Percentiles rank a stretch among this genome's conserved stretches.
Conservation (phyloP, 495 filamentous ascomycete species). For the Daldinia loculata region DNA sequence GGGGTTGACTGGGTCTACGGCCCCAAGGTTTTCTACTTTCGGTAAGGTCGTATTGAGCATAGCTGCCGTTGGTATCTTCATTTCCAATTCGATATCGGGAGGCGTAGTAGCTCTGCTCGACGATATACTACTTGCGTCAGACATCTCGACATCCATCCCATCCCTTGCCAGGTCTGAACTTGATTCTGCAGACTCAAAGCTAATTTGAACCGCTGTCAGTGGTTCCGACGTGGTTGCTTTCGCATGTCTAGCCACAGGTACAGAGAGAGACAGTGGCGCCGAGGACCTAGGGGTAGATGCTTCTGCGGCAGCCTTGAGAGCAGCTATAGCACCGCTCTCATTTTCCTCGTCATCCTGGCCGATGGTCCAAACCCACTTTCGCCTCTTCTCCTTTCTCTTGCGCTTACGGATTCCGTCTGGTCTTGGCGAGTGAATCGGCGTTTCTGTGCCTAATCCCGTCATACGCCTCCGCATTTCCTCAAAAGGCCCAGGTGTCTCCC, state of each 20-base stretch:
- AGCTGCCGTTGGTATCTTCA: constrained; percentile 49
- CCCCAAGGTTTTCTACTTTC: constrained; percentile 15
- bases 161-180: constrained; percentile 44
- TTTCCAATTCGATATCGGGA: constrained; percentile 40
- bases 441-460: constrained; percentile 53
- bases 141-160: constrained; percentile 54
- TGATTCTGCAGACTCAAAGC: constrained; percentile 42
- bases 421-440: constrained; percentile 47
- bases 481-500: constrained; percentile 64
- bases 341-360: constrained; percentile 56
- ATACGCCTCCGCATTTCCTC: constrained; percentile 65
- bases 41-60: background rate
- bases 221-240: constrained; percentile 28
- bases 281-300: constrained; percentile 14
- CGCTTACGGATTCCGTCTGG: constrained; percentile 54
- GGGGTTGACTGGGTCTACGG: constrained; percentile 19
- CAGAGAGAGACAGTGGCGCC: background rate
- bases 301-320: constrained; percentile 39
- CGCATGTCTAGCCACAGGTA: background rate
- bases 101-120: constrained; percentile 45
- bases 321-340: constrained; percentile 49
- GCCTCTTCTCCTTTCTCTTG: constrained; percentile 59
- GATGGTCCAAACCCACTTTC: constrained; percentile 64
- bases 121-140: constrained; percentile 49
- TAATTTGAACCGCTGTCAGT: constrained; percentile 25